A percentile compares a stretch with the other conserved stretches of the same genome.
These are phyloP conservation scores for Penicillium ochrochloron DNA, from an alignment of 495 filamentous ascomycete species.

Conservation along the genomic window DNA sequence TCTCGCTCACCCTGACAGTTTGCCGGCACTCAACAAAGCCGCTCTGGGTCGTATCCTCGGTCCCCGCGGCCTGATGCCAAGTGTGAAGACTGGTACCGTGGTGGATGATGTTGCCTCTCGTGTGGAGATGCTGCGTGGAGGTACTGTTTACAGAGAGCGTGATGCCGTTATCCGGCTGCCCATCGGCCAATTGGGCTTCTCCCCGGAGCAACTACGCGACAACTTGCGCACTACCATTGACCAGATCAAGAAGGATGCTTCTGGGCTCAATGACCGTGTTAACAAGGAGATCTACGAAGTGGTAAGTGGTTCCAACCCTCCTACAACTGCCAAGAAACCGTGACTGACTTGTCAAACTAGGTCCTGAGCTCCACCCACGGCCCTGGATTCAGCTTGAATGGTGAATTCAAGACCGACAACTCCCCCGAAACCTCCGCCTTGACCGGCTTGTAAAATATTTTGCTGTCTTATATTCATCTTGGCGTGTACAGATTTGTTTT, in stretches of 20 bases:
- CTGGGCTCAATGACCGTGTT: constrained; percentile 66
- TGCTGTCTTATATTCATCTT: constrained; percentile 36
- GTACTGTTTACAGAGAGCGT: constrained; percentile 83
- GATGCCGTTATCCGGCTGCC: constrained; percentile 84
- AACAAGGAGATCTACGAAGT: constrained; percentile 89
- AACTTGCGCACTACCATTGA: constrained; percentile 83
- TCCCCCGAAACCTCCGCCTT: constrained; percentile 55
- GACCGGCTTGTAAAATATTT: constrained; percentile 50
- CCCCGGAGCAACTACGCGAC: constrained; percentile 79
- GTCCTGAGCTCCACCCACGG: constrained; percentile 87
- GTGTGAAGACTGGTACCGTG: constrained; percentile 81
- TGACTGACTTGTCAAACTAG: constrained; percentile 33
- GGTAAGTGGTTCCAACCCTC: constrained; percentile 48
- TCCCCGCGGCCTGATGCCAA: constrained; percentile 91
- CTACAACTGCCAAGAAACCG: neutral
- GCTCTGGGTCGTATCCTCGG: constrained; percentile 80
- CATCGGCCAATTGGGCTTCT: constrained; percentile 88
- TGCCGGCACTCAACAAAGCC: constrained; percentile 74
- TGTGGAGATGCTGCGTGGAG: constrained; percentile 80
- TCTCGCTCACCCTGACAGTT: constrained; percentile 80
- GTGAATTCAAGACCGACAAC: constrained; percentile 66
- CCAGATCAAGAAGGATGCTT: constrained; percentile 77
- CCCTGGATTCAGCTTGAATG: constrained; percentile 85
- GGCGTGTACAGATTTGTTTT: constrained; percentile 52
- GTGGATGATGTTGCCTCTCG: constrained; percentile 72